Conservation (phyloP, 139 green algal genomes). For the Zygnema circumcarinatum region DNA sequence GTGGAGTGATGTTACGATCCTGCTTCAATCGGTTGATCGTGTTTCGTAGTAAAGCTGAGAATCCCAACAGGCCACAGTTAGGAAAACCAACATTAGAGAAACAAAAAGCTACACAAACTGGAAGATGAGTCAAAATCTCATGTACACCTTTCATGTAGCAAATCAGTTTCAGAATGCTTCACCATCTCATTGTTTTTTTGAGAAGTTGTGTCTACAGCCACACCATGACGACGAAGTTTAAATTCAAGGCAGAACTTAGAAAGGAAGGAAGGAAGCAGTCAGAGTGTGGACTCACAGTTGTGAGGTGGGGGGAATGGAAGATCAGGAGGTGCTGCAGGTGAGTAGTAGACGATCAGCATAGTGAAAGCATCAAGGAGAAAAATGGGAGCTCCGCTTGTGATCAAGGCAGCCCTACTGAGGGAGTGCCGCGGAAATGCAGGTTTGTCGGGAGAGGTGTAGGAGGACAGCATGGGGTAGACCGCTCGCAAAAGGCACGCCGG, state of each 20-base stretch:
- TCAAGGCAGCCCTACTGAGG: conserved; percentile 70
- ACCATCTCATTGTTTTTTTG: not conserved
- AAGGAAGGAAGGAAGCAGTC: too few species aligned
- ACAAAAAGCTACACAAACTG: conserved; percentile 3
- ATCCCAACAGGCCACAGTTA: too few species aligned
- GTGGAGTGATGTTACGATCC: conserved; percentile 73
- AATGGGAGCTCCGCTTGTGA: conserved; percentile 71
- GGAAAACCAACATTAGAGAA: not conserved
- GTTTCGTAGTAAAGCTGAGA: conserved; percentile 60
- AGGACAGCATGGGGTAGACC: conserved; percentile 81
- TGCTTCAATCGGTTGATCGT: conserved; percentile 65
- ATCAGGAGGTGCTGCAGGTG: conserved; percentile 46
- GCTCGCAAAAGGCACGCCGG: conserved; percentile 74
- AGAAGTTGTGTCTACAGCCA: too few species aligned
- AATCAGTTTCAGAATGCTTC: not conserved
- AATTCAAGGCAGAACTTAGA: too few species aligned
- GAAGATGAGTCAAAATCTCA: conserved; percentile 10
- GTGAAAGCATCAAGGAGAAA: conserved; percentile 87
- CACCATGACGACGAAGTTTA: too few species aligned
- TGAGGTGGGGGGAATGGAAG: conserved; percentile 78
- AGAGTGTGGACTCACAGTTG: conserved; percentile 54
- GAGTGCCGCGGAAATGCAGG: conserved; percentile 71
- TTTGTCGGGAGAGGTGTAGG: conserved; percentile 66
- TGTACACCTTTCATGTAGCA: too few species aligned
- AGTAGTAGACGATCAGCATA: conserved; percentile 75